Evolutionary conservation across 805 yeast genomes (phyloP), one percentile per base, ranked within the genome.

Genomic region (Wickerhamiella galacta): DNA sequence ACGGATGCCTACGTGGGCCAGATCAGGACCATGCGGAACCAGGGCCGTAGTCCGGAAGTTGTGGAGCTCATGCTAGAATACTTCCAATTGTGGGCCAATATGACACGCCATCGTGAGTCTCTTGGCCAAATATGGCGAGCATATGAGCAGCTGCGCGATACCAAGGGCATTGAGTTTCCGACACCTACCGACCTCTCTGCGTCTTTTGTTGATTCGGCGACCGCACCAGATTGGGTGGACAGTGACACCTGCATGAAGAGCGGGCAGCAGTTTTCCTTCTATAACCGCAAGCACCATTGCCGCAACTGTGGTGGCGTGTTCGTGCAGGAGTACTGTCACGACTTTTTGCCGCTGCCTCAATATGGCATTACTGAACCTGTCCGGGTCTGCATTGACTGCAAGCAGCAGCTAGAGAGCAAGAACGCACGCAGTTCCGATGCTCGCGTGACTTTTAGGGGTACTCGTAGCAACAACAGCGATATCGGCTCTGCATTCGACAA

Each of bases 221-320:
- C 85, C 4, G 95, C 98, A 2, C 96, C 98, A 0, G 95, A 83
- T 45, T 90, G 98, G 98, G 75, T 79, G 16, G 98, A 90, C 48
- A 77, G 85, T 8, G 93, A 82, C 45, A 81, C 81, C 3, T 90
- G 98, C 54, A 85, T 90, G 95, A 72, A 81, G 35, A 82, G 95
- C 44, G 82, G 92, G 32, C 70, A 64, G 26, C 58, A 74, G 11
- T 90, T 90, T 49, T 63, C 90, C 1, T 66, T 87, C 50, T 59
- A 85, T 39, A 83, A 80, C 52, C 66, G 98, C 48, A 83, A 87
- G 52, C 98, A 90, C 53, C 98, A 90, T 56, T 90, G 98, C 54
- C 67, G 98, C 33, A 77, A 93, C 33, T 90, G 98, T 57, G 98
- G 98, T 16, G 95, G 95, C 3, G 94, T 82, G 0, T 87, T 67